Conservation (phyloP, 116 monocot species). For the Papilionanthe hybrid region DNA sequence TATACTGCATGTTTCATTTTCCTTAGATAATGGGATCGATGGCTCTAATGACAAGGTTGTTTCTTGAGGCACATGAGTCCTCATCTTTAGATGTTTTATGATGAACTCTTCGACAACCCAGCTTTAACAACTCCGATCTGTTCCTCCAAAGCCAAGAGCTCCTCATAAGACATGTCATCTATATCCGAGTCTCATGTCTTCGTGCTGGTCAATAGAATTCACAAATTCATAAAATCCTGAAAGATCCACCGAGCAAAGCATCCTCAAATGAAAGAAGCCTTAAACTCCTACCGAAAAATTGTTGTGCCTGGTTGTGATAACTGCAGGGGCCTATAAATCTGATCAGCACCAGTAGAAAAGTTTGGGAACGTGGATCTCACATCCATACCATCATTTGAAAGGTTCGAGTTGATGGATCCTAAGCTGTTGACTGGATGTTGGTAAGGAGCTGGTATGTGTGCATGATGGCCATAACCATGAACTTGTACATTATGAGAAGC, state of each 20-base stretch:
- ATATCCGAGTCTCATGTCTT: slow-evolving; percentile 75
- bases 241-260: slow-evolving; percentile 27
- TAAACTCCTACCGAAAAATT: slow-evolving; percentile 13
- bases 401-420: slow-evolving; percentile 12
- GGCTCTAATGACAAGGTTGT: slow-evolving; percentile 6
- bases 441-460: slow-evolving; percentile 28
- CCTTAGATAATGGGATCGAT: slow-evolving; percentile 8
- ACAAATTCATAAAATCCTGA: slow-evolving; percentile 34
- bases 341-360: slow-evolving; percentile 19
- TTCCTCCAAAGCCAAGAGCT: slow-evolving; percentile 67
- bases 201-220: slow-evolving; percentile 42
- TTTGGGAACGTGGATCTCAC: slow-evolving; percentile 14
- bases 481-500: slow-evolving; percentile 28
- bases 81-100: slow-evolving; percentile 44
- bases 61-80: slow-evolving; percentile 9
- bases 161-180: slow-evolving; percentile 83
- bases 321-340: slow-evolving; percentile 16
- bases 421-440: slow-evolving; percentile 21
- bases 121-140: slow-evolving; percentile 68
- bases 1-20: slow-evolving; percentile 54
- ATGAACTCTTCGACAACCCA: slow-evolving; percentile 70
- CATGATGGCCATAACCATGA: slow-evolving; percentile 25
- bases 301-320: slow-evolving; percentile 15
- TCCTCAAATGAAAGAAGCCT: slow-evolving; percentile 40
- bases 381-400: slow-evolving; percentile 13